These are phyloP conservation scores for Rubroboletus pulcherrimus DNA, from an alignment of 768 basidiomycete genomes.

Conservation along the genomic window DNA sequence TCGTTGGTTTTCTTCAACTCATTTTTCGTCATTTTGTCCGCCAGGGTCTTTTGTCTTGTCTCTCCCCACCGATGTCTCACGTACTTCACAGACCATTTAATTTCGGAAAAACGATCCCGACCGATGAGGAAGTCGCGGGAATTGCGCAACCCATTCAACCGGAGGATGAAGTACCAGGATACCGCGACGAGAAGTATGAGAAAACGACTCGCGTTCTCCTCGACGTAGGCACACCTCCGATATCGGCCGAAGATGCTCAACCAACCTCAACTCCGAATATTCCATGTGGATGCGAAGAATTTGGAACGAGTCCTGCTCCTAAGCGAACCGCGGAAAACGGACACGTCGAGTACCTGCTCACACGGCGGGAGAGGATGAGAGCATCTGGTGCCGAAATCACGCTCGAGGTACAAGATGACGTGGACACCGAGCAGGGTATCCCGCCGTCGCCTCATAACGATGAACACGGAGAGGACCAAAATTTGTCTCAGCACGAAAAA, in stretches of 20 bases:
- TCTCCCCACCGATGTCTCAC: neutral
- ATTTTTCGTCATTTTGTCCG: neutral
- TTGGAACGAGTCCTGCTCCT: slow-evolving; percentile 27
- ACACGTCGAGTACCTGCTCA: slow-evolving; percentile 24
- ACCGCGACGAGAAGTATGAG: slow-evolving; percentile 12
- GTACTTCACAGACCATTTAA: slow-evolving; percentile 44
- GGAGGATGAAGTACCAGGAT: slow-evolving; percentile 13
- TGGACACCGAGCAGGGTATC: neutral
- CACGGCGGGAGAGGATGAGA: slow-evolving; percentile 22
- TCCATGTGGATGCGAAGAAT: slow-evolving; percentile 19
- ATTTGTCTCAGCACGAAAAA: neutral
- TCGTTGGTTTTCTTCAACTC: slow-evolving; percentile 18
- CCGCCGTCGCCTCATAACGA: neutral
- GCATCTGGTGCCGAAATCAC: slow-evolving; percentile 1
- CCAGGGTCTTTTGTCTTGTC: neutral
- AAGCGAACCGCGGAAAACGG: slow-evolving; percentile 9
- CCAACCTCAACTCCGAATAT: neutral
- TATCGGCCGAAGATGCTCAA: slow-evolving; percentile 12
- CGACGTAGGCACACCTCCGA: neutral
- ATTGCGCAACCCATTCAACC: slow-evolving; percentile 14
- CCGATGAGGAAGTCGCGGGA: slow-evolving; percentile 29
- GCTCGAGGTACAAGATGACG: neutral
- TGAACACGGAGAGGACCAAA: neutral
- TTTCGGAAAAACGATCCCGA: slow-evolving; percentile 32
- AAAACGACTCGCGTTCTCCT: slow-evolving; percentile 12